Evolutionary conservation across 805 yeast species (phyloP).

Genomic region (Metschnikowia anglica): DNA sequence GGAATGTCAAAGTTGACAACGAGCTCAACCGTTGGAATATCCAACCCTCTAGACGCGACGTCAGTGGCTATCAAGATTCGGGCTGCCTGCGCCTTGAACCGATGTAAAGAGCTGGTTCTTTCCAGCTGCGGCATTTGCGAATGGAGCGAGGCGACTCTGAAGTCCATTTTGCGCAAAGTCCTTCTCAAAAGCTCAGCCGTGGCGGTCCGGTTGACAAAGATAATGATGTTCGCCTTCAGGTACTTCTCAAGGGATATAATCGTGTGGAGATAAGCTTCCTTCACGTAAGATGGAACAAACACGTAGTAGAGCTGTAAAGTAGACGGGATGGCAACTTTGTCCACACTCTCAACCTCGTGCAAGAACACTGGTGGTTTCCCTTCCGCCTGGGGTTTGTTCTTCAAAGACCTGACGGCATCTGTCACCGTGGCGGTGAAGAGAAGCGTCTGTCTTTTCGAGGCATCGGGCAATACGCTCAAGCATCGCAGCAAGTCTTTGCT

Average conservation of each 20-base stretch:
- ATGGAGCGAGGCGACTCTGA: conserved; percentile 86
- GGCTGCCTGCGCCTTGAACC: conserved; percentile 94
- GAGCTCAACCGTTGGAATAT: conserved; percentile 88
- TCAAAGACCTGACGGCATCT: conserved; percentile 80
- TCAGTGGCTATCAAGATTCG: conserved; percentile 92
- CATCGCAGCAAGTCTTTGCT: conserved; percentile 75
- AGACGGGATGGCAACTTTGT: conserved; percentile 77
- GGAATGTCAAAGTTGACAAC: conserved; percentile 93
- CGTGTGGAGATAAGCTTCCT: conserved; percentile 81
- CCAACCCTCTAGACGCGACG: conserved; percentile 96
- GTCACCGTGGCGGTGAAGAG: conserved; percentile 96
- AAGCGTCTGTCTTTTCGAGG: conserved; percentile 78
- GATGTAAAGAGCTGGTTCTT: conserved; percentile 84
- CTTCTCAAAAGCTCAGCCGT: conserved; percentile 88
- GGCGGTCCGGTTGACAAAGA: conserved; percentile 86
- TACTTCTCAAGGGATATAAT: conserved; percentile 63
- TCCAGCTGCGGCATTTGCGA: conserved; percentile 94
- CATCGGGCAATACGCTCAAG: conserved; percentile 65
- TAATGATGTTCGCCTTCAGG: conserved; percentile 67
- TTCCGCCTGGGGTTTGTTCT: conserved; percentile 59
- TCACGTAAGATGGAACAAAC: conserved; percentile 81
- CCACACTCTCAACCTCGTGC: conserved; percentile 73
- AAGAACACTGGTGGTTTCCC: conserved; percentile 57
- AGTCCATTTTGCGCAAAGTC: conserved; percentile 66
- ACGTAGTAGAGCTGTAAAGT: conserved; percentile 65